Base-by-base conservation (phyloP, 1,139 yeast genomes). In the Blastobotrys malaysiensis region DNA sequence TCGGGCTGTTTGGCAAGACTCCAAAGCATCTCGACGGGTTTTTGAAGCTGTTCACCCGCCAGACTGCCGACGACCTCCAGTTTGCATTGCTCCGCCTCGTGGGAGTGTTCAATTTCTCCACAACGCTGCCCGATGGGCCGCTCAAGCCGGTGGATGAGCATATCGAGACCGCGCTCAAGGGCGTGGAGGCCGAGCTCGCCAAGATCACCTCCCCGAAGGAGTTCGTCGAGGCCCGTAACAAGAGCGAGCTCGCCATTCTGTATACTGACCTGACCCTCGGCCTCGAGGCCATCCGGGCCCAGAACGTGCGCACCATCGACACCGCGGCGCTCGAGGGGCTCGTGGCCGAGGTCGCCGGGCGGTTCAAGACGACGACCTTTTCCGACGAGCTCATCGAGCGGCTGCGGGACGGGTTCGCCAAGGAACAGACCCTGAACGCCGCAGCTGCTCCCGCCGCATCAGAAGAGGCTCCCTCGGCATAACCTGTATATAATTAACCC, bases 261-360 rank as follows among this genome's bases (percentile, higher is more conserved):
- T 43, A 39, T 22, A 45, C 45, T 11, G 52, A 49, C 31, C 46
- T 45, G 2, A 18, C 22, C 5, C 22, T 20, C 19, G 48, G 48
- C 5, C 43, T 46, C 16, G 52, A 45, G 11, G 52, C 43, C 16
- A 7, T 31, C 39, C 39, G 39, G 39, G 39, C 39, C 5, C 39
- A 31, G 39, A 31, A 31, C 39, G 39, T 31, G 39, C 39, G 39
- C 3, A 13, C 39, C 16, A 18, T 50, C 39, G 48, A 46, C 45
- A 21, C 61, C 1, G 65, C 64, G 6, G 56, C 53, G 48, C 53
- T 54, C n/a, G 64, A 61, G 5, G 46, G 21, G 21, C 55, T 55
- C 50, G 50, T 52, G 43, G 49, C 16, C 44, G 49, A 20, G 9
- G 49, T 31, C 9, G 14, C 20, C 13, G 26, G 18, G 7, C 27